A percentile compares a stretch with the other conserved stretches of the same genome.
Evolutionary conservation across 805 yeast species (phyloP).

Genomic region (Pichia manshurica): DNA sequence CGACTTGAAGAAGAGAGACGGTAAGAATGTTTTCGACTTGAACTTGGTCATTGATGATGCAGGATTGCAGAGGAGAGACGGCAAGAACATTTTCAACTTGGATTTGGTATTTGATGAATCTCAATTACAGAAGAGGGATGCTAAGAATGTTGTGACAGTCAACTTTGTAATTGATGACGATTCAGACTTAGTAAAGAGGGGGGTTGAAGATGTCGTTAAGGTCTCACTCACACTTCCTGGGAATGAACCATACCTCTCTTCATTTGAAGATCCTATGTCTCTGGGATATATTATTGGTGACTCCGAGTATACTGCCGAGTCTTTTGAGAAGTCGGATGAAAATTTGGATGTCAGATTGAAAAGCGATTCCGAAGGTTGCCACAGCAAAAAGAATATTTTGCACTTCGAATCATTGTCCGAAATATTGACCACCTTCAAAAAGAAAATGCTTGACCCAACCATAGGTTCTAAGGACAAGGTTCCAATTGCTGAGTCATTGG

Average conservation of each 20-base stretch:
- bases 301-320: constrained; percentile 1
- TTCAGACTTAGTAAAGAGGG: constrained; percentile 17
- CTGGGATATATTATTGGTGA: constrained; percentile 9
- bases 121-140: constrained; percentile 12
- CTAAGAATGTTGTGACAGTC: constrained; percentile 13
- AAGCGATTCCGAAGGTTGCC: constrained; percentile 4
- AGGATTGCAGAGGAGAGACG: constrained; percentile 16
- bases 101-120: constrained; percentile 12
- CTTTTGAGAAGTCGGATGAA: not conserved
- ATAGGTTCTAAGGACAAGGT: constrained; percentile 8
- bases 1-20: constrained; percentile 3
- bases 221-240: not conserved
- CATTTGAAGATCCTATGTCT: constrained; percentile 1
- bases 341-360: constrained; percentile 2
- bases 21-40: constrained; percentile 14
- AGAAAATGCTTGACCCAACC: constrained; percentile 6
- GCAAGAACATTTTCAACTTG: constrained; percentile 15
- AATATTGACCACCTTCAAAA: constrained; percentile 6
- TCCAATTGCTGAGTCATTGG: constrained; percentile 6
- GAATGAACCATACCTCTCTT: not conserved
- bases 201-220: constrained; percentile 18
- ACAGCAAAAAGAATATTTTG: constrained; percentile 2
- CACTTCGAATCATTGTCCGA: constrained; percentile 7
- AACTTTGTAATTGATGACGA: constrained; percentile 17
- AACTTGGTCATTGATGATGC: constrained; percentile 15